Percentiles rank a stretch among this genome's conserved stretches.
Evolutionary conservation across 2,329 filamentous ascomycete species (phyloP).

Genomic region (Chaetomiaceae sp.): DNA sequence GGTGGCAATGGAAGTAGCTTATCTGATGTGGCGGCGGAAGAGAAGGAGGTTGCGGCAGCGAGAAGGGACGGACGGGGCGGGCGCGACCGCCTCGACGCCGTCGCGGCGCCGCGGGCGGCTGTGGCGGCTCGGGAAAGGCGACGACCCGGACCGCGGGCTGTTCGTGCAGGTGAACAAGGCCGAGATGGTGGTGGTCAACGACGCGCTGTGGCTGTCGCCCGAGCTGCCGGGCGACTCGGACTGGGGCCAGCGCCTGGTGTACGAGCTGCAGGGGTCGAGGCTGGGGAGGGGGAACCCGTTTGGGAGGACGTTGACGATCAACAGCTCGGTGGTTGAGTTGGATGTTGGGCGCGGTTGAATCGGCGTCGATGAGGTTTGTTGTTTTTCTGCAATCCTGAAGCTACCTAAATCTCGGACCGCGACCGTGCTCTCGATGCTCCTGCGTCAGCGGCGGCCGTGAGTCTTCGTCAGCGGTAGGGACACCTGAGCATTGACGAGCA

Average conservation of each 20-base stretch:
- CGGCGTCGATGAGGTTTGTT: not conserved
- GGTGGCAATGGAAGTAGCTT: conserved; percentile 10
- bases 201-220: conserved; percentile 8
- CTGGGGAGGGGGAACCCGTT: not conserved
- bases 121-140: not conserved
- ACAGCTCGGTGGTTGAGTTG: conserved; percentile 15
- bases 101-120: not conserved
- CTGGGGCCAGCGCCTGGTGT: conserved; percentile 7
- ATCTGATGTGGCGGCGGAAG: conserved; percentile 13
- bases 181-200: conserved; percentile 1
- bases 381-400: too few species aligned
- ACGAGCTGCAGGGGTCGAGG: conserved; percentile 10
- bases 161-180: conserved; percentile 6
- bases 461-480: not conserved
- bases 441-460: too few species aligned
- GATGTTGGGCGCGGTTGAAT: conserved; percentile 1
- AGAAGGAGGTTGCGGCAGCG: conserved; percentile 5
- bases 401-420: too few species aligned
- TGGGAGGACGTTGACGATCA: conserved; percentile 1
- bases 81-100: too few species aligned
- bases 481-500: not conserved
- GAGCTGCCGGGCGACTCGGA: conserved; percentile 11
- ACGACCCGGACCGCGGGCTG: not conserved
- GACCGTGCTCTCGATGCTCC: too few species aligned
- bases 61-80: not conserved